These are phyloP conservation scores for Collariella sp. DNA, from an alignment of 495 filamentous ascomycete genomes.

Conservation along the genomic window DNA sequence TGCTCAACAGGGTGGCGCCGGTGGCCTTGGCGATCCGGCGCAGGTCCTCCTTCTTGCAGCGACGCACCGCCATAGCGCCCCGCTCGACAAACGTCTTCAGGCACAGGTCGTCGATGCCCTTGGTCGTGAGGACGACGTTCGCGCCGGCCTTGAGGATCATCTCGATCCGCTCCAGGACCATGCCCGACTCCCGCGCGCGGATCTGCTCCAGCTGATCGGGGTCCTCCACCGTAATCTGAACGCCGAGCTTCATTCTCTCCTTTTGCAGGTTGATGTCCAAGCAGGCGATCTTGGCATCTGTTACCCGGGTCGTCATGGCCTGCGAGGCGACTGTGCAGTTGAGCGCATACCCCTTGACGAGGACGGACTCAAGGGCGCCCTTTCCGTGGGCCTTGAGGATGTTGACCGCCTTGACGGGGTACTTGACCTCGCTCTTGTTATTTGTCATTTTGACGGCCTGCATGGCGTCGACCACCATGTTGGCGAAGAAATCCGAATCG, in stretches of 20 bases:
- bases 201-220: conserved; percentile 97
- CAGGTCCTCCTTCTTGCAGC: conserved; percentile 98
- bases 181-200: conserved; percentile 78
- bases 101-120: conserved; percentile 94
- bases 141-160: conserved; percentile 97
- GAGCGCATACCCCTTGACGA: conserved; percentile 93
- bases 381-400: conserved; percentile 97
- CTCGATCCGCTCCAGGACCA: conserved; percentile 89
- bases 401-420: conserved; percentile 98
- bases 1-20: conserved; percentile 84
- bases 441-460: conserved; percentile 88
- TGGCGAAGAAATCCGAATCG: conserved; percentile 94
- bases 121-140: conserved; percentile 93
- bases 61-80: conserved; percentile 89
- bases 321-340: conserved; percentile 99
- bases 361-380: conserved; percentile 74
- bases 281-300: conserved; percentile 92
- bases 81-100: conserved; percentile 92
- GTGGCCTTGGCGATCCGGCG: conserved; percentile 93
- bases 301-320: conserved; percentile 89
- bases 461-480: conserved; percentile 96
- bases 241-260: conserved; percentile 96
- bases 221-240: conserved; percentile 97
- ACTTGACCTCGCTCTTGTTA: conserved; percentile 83
- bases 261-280: conserved; percentile 98